Conservation (phyloP, 768 basidiomycete species). For the Termitomyces sp. region DNA sequence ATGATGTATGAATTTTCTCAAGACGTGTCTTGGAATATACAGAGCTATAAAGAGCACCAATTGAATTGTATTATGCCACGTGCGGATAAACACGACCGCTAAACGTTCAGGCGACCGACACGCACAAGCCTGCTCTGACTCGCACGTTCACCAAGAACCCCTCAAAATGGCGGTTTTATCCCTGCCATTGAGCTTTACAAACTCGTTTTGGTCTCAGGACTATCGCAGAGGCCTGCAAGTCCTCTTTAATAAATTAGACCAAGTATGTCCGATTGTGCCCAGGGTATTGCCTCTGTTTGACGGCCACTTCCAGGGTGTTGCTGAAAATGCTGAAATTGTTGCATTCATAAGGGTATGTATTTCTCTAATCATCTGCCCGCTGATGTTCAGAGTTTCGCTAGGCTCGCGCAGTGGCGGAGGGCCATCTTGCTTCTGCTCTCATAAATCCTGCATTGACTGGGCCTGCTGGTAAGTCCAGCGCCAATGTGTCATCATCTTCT, state of each 20-base stretch:
- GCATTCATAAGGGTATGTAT: conserved; percentile 71
- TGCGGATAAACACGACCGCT: conserved; percentile 1
- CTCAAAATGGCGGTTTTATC: conserved; percentile 77
- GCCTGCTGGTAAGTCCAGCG: conserved; percentile 36
- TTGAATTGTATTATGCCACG: conserved; percentile 1
- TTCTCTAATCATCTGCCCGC: conserved; percentile 1
- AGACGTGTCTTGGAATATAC: neutral
- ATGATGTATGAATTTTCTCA: neutral
- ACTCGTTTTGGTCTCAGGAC: conserved; percentile 95
- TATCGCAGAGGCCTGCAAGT: conserved; percentile 80
- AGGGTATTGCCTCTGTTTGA: conserved; percentile 2
- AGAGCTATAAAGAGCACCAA: neutral
- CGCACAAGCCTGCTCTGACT: neutral
- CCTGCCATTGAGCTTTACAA: conserved; percentile 82
- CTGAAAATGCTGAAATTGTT: conserved; percentile 80
- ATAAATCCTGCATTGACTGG: conserved; percentile 43
- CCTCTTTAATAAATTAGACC: conserved; percentile 70
- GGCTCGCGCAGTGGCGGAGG: conserved; percentile 72
- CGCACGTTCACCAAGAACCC: conserved; percentile 1
- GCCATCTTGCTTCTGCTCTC: conserved; percentile 54
- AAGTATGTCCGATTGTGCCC: conserved; percentile 36
- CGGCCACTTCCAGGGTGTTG: conserved; percentile 49
- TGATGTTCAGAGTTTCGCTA: conserved; percentile 21
- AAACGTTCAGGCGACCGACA: neutral
- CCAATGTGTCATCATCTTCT: neutral